A percentile compares a stretch with the other conserved stretches of the same genome.
These are phyloP conservation scores for Thalassiosira hispida DNA, from an alignment of 352 stramenopile genomes.

Conservation along the genomic window DNA sequence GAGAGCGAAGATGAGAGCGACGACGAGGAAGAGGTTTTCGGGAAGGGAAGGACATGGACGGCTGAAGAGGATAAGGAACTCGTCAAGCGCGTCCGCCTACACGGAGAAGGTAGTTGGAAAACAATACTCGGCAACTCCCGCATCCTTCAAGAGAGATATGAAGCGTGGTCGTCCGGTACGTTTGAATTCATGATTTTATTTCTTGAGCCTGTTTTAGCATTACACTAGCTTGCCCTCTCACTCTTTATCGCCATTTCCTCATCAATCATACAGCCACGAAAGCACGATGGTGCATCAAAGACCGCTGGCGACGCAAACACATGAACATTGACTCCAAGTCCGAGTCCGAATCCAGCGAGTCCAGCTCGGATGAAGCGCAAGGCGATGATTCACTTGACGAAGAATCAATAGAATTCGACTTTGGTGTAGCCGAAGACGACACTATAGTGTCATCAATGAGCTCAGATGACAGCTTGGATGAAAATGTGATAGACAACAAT, in stretches of 20 bases:
- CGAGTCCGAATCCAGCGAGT: too few relatives aligned
- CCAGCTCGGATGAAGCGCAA: not conserved
- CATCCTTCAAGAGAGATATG: not conserved
- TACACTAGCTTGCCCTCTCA: too few relatives aligned
- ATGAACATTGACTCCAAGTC: too few relatives aligned
- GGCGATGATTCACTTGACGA: not conserved
- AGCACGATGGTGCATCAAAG: too few relatives aligned
- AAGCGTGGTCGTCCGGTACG: not conserved
- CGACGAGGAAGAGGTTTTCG: too few relatives aligned
- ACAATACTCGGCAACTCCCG: not conserved
- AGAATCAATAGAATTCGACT: not conserved
- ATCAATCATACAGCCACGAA: too few relatives aligned
- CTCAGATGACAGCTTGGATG: not conserved
- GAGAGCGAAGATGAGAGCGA: too few relatives aligned
- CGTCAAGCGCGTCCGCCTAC: not conserved
- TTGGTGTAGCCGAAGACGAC: not conserved
- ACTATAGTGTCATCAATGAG: not conserved
- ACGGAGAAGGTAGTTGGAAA: constrained; percentile 8
- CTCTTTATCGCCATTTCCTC: too few relatives aligned
- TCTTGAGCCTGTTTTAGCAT: too few relatives aligned
- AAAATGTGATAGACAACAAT: not conserved
- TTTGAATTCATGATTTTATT: too few relatives aligned
- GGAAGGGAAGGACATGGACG: not conserved
- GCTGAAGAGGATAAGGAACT: constrained; percentile 13
- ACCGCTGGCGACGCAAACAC: too few relatives aligned